Evolutionary conservation across 1,139 yeast genomes (phyloP), one percentile per base, ranked within the genome.

Genomic region (Magnusiomyces magnusii): DNA sequence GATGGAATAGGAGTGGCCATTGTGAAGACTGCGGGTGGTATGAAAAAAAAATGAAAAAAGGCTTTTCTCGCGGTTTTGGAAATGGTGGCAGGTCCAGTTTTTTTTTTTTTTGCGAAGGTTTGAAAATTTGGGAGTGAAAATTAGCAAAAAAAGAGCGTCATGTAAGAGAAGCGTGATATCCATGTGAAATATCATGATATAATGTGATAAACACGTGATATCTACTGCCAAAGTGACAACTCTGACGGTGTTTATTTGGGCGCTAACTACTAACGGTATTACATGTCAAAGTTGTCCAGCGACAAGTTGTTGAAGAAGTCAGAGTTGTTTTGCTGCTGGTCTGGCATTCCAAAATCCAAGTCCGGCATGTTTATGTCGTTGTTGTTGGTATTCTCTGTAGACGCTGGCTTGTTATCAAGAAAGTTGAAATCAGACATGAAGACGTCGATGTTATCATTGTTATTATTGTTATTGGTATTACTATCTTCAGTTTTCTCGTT

Each of bases 1-100:
- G 67, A 58, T 25, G 70, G 68, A 50, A 67, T 19, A 10, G 51
- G 15, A 25, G 51, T 13, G 21, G 27, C 31, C 28, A 47, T 47
- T 10, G 17, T 39, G 44, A 39, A 39, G 25, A 13, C 21, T 21
- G 49, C 13, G 23, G 49, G 10, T 44, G 49, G 10, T 23, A 19
- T 21, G 10, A 44, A 44, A 44, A 44, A 44, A 31, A 31, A 31
- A 44, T n/a, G 21, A 44, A 44, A 44, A 24, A 24, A 44, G 25
- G 13, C n/a, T n/a, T 5, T 41, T 41, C 19, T 41, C 10, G 5
- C 3, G n/a, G n/a, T 5, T 15, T 15, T 17, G n/a, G 25, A 44
- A 21, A n/a, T 21, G 24, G 36, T 31, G 36, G 36, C 36, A 7
- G 36, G 36, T n/a, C 7, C 10, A 31, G 36, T 31, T 31, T 31